Evolutionary conservation across 2,329 filamentous ascomycete species (phyloP).

Genomic region (Albifimbria verrucaria): DNA sequence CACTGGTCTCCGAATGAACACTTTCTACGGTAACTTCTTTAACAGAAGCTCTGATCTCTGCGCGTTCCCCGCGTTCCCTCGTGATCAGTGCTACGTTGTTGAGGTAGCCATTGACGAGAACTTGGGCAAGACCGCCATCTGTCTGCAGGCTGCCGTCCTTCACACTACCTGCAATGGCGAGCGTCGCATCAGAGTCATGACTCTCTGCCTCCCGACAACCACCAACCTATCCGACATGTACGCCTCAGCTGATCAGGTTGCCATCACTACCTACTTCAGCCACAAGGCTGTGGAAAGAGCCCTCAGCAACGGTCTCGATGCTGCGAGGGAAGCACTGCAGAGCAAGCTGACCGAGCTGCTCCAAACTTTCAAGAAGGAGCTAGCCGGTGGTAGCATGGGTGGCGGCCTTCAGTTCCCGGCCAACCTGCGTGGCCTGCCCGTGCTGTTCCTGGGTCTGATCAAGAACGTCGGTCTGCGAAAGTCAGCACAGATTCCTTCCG

Average conservation of each 20-base stretch:
- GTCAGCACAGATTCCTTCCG: conserved; percentile 89
- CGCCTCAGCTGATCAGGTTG: conserved; percentile 89
- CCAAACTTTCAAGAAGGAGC: conserved; percentile 94
- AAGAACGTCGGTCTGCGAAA: conserved; percentile 94
- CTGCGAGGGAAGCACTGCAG: conserved; percentile 85
- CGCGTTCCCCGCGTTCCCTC: conserved; percentile 95
- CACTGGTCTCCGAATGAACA: conserved; percentile 91
- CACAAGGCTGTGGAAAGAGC: conserved; percentile 96
- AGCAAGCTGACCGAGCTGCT: conserved; percentile 89
- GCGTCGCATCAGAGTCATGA: conserved; percentile 90
- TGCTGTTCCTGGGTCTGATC: conserved; percentile 89
- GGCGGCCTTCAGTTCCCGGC: conserved; percentile 91
- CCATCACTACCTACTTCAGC: conserved; percentile 89
- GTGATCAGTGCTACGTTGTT: conserved; percentile 95
- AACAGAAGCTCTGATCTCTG: conserved; percentile 96
- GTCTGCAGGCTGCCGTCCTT: conserved; percentile 88
- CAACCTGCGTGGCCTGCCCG: conserved; percentile 83
- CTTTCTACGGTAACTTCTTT: conserved; percentile 99
- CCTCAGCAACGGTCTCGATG: conserved; percentile 81
- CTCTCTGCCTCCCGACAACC: conserved; percentile 87
- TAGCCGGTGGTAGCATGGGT: conserved; percentile 93
- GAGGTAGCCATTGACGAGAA: conserved; percentile 98
- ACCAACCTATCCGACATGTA: conserved; percentile 88
- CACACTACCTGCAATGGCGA: conserved; percentile 98
- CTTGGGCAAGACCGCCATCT: conserved; percentile 85